These are phyloP conservation scores for Aspergillus sclerotioniger DNA, from an alignment of 495 filamentous ascomycete genomes.

Conservation along the genomic window DNA sequence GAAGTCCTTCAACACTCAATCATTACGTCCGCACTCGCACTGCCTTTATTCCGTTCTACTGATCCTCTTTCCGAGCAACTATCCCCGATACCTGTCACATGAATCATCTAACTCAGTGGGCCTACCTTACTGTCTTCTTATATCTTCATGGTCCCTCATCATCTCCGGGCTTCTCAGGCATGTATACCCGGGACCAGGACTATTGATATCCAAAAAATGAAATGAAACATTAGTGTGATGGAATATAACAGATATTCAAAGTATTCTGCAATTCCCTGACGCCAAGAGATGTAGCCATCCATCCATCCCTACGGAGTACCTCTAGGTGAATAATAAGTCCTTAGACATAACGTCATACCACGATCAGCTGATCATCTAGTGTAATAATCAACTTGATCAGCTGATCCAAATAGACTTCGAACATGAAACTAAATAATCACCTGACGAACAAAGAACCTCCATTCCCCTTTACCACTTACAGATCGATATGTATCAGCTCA, in stretches of 20 bases:
- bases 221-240: neutral
- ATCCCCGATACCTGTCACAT: conserved; percentile 7
- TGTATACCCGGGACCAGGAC: neutral
- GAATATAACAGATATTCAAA: neutral
- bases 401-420: too few species aligned
- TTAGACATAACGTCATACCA: too few species aligned
- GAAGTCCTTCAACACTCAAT: neutral
- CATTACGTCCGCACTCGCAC: neutral
- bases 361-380: too few species aligned
- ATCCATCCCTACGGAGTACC: too few species aligned
- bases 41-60: conserved; percentile 10
- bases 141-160: conserved; percentile 12
- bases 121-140: neutral
- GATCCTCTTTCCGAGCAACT: conserved; percentile 14
- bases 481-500: too few species aligned
- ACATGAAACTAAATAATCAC: too few species aligned
- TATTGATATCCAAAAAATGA: neutral
- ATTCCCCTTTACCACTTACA: too few species aligned
- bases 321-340: too few species aligned
- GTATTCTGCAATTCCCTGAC: too few species aligned
- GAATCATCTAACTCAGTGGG: neutral
- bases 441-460: too few species aligned
- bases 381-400: too few species aligned
- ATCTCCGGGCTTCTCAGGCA: conserved; percentile 5
- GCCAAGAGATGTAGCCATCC: too few species aligned